Evolutionary conservation across 2,329 filamentous ascomycete genomes (phyloP).

Genomic region (Nemania bipapillata): DNA sequence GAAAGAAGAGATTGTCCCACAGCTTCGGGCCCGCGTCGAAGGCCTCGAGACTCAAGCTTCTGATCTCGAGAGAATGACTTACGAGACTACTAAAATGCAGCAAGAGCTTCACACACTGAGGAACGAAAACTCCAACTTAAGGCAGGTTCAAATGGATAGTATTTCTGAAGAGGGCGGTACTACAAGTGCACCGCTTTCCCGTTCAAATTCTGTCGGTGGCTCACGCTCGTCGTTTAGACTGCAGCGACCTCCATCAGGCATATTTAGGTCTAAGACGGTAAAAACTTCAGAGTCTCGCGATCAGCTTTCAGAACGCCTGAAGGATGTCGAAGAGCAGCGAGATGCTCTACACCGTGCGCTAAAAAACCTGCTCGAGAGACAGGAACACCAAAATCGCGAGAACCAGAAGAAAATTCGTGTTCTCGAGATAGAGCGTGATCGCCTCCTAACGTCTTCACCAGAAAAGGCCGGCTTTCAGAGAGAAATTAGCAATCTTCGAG

Average conservation of each 20-base stretch:
- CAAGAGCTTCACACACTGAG: conserved; percentile 82
- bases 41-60: conserved; percentile 79
- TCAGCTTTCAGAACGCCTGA: conserved; percentile 79
- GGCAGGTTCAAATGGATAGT: conserved; percentile 51
- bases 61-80: conserved; percentile 77
- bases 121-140: conserved; percentile 71
- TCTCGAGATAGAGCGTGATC: conserved; percentile 81
- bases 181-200: conserved; percentile 56
- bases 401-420: conserved; percentile 82
- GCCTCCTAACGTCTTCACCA: conserved; percentile 74
- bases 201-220: conserved; percentile 54
- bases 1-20: conserved; percentile 85
- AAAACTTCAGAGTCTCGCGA: conserved; percentile 72
- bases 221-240: conserved; percentile 63
- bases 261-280: conserved; percentile 71
- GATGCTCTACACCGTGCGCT: conserved; percentile 91
- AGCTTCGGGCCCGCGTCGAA: conserved; percentile 78
- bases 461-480: conserved; percentile 82
- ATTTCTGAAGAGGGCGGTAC: conserved; percentile 52
- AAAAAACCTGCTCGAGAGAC: conserved; percentile 84
- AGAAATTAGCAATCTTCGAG: conserved; percentile 81
- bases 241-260: conserved; percentile 53
- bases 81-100: conserved; percentile 85
- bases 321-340: conserved; percentile 92
- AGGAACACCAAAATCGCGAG: conserved; percentile 84